Base-by-base conservation (phyloP, 495 filamentous ascomycete genomes). In the Penicillium silybi region DNA sequence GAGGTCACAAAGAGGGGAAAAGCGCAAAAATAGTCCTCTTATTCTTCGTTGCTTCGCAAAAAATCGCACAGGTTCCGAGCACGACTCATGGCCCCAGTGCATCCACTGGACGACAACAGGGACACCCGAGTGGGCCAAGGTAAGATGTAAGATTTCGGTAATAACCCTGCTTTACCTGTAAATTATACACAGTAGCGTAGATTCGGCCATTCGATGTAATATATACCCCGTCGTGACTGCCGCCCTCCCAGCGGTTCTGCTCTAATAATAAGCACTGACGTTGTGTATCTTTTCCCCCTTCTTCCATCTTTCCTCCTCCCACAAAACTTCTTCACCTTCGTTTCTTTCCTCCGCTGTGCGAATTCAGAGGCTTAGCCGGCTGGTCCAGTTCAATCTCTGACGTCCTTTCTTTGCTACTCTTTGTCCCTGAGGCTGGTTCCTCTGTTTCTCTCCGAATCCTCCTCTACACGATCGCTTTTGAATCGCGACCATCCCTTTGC, bases 301-400 rank as follows among this genome's bases (percentile, higher is more conserved):
- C 32, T 45, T 47, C 51, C 44, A 41, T 53, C 52, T 43, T 53
- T 42, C 53, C 48, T 42, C 60, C 52, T 49, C 44, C 23, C 52
- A 8, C 38, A 27, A 32, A 34, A 22, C 41, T 46, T 48, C 46
- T 47, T 43, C 46, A 59, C 67, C 52, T 70, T 71, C 67, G 58
- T 71, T 72, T 66, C 59, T 68, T 61, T 48, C 48, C 63, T 62
- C 72, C 71, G 71, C 69, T 67, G 69, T 66, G 70, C 69, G 71
- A 66, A 62, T 50, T 61, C 60, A 72, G 65, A 71, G 68, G 59
- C 63, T 63, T 66, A 56, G 67, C 58, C 63, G 70, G 72, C 72
- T 70, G 72, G 72, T 63, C 73, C 65, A 70, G 64, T 73, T 63
- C 61, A 65, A 54, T 68, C 66, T 72, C 60, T 62, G 54, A 62